These are phyloP conservation scores for Juncus effusus DNA, from an alignment of 176 grass and related monocot species.

Conservation along the genomic window DNA sequence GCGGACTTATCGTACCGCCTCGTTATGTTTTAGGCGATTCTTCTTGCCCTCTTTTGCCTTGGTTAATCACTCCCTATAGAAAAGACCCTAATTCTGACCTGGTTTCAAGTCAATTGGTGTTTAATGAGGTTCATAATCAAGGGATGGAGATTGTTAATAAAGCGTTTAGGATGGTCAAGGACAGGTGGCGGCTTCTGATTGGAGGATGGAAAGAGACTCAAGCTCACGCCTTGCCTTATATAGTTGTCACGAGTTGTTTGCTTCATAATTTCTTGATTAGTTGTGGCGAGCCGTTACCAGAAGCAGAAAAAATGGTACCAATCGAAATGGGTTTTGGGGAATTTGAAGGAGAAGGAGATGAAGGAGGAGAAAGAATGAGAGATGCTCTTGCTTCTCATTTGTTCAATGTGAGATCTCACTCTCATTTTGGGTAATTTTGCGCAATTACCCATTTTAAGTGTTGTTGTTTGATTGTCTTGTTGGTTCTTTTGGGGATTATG, in stretches of 20 bases:
- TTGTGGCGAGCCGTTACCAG: slow-evolving; percentile 42
- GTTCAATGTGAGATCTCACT: slow-evolving; percentile 43
- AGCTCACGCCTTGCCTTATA: slow-evolving; percentile 70
- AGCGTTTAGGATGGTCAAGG: slow-evolving; percentile 51
- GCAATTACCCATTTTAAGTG: too few relatives aligned
- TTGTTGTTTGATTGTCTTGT: too few relatives aligned
- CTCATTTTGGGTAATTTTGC: too few relatives aligned
- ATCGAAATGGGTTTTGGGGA: slow-evolving; percentile 33
- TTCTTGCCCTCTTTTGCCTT: slow-evolving; percentile 70
- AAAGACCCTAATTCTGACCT: slow-evolving; percentile 1
- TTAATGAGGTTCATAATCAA: slow-evolving; percentile 72
- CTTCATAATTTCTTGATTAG: slow-evolving; percentile 86
- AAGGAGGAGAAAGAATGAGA: slow-evolving; percentile 65
- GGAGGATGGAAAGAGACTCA: slow-evolving; percentile 78
- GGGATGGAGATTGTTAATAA: slow-evolving; percentile 47
- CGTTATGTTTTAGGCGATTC: slow-evolving; percentile 63
- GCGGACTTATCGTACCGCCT: slow-evolving; percentile 46
- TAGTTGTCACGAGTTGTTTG: slow-evolving; percentile 58
- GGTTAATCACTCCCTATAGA: slow-evolving; percentile 75
- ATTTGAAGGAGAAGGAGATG: slow-evolving; percentile 63
- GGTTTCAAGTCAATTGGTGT: slow-evolving; percentile 48
- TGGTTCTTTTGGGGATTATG: too few relatives aligned
- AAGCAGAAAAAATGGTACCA: slow-evolving; percentile 20
- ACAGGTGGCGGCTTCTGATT: slow-evolving; percentile 67
- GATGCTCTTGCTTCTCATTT: slow-evolving; percentile 70